Evolutionary conservation across 495 filamentous ascomycete species (phyloP), one percentile per base, ranked within the genome.

Genomic region (Cladorrhinum samala): DNA sequence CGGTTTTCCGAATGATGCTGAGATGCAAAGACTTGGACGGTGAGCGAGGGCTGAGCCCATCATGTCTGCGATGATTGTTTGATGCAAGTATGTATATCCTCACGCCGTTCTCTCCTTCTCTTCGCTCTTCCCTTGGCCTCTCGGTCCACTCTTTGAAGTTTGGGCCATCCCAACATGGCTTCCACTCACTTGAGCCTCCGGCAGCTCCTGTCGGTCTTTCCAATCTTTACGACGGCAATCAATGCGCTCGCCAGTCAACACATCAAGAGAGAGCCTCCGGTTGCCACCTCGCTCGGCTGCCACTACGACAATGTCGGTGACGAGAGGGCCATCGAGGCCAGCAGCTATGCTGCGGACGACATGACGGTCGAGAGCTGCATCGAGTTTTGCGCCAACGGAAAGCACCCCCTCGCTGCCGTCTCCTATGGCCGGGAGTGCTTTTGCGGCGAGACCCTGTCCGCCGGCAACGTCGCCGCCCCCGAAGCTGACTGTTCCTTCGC

Each of bases 361-460:
- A 84, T 85, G 79, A 86, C 83, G 3, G 69, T 85, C 11, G 72
- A 78, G 58, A 75, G 69, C 46, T 87, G 84, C 64, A 62, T 75
- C 8, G 62, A 71, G 40, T 83, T 79, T 63, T 85, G 82, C 69
- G 70, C 64, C 23, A 57, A 51, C 70, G 69, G 64, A 21, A 58
- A 50, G 21, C 82, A 69, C 58, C 71, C 40, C 51, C 83, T 75
- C 66, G 79, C 79, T 60, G 86, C 84, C 47, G 68, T 82, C 16
- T 81, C 88, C 58, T 89, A 86, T 56, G 76, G 72, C 44, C 77
- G 77, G 30, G 82, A 91, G 62, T 87, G 84, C 66, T 86, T 80
- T 64, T 87, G 84, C 65, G 82, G 80, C 25, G 80, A 82, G 56
- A 49, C 45, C 9, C 66, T 73, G 52, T 57, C 59, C 23, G 42